Percentiles rank a stretch among this genome's conserved stretches.
Conservation (phyloP, 2,329 filamentous ascomycete species). For the Xylariaceae sp. region DNA sequence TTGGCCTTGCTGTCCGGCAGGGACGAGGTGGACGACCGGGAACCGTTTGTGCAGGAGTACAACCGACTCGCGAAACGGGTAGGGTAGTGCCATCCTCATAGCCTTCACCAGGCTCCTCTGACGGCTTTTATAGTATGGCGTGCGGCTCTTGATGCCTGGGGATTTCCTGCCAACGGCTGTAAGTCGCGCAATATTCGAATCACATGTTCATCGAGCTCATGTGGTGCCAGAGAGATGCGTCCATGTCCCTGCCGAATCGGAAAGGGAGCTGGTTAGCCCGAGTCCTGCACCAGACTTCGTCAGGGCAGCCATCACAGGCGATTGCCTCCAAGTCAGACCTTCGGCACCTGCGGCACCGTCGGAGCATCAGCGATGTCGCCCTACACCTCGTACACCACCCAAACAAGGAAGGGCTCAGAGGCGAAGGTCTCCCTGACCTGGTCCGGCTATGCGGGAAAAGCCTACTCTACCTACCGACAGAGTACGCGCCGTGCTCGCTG, state of each 20-base stretch:
- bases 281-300: constrained; percentile 25
- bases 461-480: constrained; percentile 50
- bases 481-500: constrained; percentile 50
- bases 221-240: constrained; percentile 3
- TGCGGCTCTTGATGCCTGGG: constrained; percentile 29
- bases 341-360: constrained; percentile 31
- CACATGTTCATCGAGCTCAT: no score
- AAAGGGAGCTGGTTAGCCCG: constrained; percentile 31
- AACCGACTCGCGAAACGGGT: constrained; percentile 55
- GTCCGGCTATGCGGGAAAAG: constrained; percentile 57
- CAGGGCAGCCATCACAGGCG: constrained; percentile 18
- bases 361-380: constrained; percentile 50
- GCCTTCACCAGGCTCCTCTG: no score
- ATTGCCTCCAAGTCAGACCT: constrained; percentile 20
- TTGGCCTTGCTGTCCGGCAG: constrained; percentile 37
- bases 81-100: background rate
- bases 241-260: constrained; percentile 15
- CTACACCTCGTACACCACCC: constrained; percentile 34
- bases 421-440: constrained; percentile 48
- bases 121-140: constrained; percentile 40
- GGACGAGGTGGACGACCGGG: constrained; percentile 42
- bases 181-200: no score
- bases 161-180: constrained; percentile 18
- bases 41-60: constrained; percentile 47
- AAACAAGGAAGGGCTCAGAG: constrained; percentile 38